Evolutionary conservation across 768 basidiomycete genomes (phyloP).

Genomic region (Sarcodon sp.): DNA sequence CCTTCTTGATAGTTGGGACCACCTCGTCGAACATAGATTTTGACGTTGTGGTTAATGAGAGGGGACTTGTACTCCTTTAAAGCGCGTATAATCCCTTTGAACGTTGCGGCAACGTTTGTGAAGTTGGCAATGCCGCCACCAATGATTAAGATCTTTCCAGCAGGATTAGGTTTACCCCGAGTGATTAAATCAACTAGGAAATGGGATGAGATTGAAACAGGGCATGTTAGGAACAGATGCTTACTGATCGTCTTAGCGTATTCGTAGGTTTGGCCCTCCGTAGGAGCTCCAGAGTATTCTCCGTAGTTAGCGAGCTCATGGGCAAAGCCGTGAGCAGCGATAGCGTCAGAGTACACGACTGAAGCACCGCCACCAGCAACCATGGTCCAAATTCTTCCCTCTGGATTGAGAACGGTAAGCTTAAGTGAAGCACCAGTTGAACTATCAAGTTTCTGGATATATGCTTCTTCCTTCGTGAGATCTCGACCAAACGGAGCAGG

Average conservation of each 20-base stretch:
- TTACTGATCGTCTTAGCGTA: conserved; percentile 95
- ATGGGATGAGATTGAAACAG: conserved; percentile 7
- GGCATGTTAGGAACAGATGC: conserved; percentile 14
- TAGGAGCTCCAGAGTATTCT: conserved; percentile 97
- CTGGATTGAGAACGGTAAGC: conserved; percentile 89
- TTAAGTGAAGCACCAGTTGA: conserved; percentile 98
- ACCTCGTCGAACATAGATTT: conserved; percentile 95
- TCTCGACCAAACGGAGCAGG: conserved; percentile 95
- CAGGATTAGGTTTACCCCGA: conserved; percentile 65
- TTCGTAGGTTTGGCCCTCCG: conserved; percentile 97
- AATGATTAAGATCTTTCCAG: conserved; percentile 98
- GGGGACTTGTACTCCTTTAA: conserved; percentile 86
- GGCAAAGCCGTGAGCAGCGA: conserved; percentile 88
- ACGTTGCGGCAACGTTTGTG: conserved; percentile 97
- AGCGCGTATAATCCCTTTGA: conserved; percentile 99
- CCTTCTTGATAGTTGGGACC: conserved; percentile 99
- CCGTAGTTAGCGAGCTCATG: conserved; percentile 99
- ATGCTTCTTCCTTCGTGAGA: conserved; percentile 97
- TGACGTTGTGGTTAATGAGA: conserved; percentile 74
- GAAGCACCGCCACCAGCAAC: conserved; percentile 92
- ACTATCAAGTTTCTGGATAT: conserved; percentile 95
- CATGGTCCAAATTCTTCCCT: conserved; percentile 99
- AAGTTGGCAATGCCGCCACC: conserved; percentile 99
- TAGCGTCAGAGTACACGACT: conserved; percentile 62
- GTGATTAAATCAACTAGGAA: conserved; percentile 80